These are phyloP conservation scores for Sanguinoderma infundibulare DNA, from an alignment of 1,284 basidiomycete genomes.

Conservation along the genomic window DNA sequence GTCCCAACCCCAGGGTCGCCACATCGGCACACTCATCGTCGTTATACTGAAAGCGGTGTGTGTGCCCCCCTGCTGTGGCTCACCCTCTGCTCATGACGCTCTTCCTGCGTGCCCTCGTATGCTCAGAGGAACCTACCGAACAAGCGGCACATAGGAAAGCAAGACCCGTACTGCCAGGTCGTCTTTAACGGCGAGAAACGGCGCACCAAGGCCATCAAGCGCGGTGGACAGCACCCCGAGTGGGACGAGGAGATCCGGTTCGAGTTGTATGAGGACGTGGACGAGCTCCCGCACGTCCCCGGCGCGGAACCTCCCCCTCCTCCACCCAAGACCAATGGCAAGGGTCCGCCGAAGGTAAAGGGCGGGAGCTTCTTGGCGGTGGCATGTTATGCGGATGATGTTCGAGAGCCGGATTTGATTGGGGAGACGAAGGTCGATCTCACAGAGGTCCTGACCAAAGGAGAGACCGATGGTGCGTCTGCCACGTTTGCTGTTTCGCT, in stretches of 20 bases:
- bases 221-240: constrained; percentile 96
- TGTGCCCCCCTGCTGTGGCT: constrained; percentile 31
- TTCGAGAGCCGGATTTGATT: constrained; percentile 94
- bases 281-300: constrained; percentile 56
- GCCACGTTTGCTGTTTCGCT: not conserved
- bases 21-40: constrained; percentile 93
- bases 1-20: constrained; percentile 41
- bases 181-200: constrained; percentile 81
- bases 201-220: constrained; percentile 89
- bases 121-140: constrained; percentile 88
- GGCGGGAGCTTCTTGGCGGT: constrained; percentile 82
- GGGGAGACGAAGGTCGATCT: constrained; percentile 91
- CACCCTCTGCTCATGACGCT: not conserved
- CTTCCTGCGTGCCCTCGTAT: constrained; percentile 12
- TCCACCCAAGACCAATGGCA: constrained; percentile 56
- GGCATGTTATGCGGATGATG: constrained; percentile 93
- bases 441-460: constrained; percentile 89
- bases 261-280: constrained; percentile 80
- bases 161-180: constrained; percentile 94
- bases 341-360: constrained; percentile 62
- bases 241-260: constrained; percentile 99
- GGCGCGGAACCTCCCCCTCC: constrained; percentile 58
- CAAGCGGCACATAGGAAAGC: constrained; percentile 95
- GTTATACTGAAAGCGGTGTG: constrained; percentile 95
- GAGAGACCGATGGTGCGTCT: constrained; percentile 91